phyloP scores from a whole-genome alignment of 805 yeast species.

The Kuraishia piskuri region DNA sequence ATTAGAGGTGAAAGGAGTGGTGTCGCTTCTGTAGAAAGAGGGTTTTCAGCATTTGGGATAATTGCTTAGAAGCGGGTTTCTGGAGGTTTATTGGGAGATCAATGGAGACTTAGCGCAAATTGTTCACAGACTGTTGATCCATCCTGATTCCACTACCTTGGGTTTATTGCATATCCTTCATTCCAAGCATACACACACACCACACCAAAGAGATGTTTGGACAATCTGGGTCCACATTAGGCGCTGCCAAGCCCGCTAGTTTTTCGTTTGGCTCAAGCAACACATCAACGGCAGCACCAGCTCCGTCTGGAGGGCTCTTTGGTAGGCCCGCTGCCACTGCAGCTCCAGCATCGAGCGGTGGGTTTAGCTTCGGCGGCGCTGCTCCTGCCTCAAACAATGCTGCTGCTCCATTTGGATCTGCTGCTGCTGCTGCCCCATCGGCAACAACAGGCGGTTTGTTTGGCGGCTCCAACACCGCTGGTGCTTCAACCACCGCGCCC shows the following conservation, averaged over 20 bases:
- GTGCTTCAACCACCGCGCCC: slow-evolving; percentile 1
- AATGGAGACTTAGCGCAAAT: no score
- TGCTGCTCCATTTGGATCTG: slow-evolving; percentile 28
- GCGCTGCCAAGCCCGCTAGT: slow-evolving; percentile 1
- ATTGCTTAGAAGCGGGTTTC: no score
- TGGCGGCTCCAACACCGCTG: slow-evolving; percentile 18
- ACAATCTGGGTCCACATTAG: not conserved
- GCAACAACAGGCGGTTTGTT: slow-evolving; percentile 26
- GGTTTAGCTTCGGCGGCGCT: slow-evolving; percentile 9
- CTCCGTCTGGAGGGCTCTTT: slow-evolving; percentile 11
- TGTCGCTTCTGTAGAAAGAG: no score
- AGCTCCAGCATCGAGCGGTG: slow-evolving; percentile 7
- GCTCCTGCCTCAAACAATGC: slow-evolving; percentile 9
- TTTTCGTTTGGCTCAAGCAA: slow-evolving; percentile 1
- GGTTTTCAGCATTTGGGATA: no score
- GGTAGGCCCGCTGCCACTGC: slow-evolving; percentile 10
- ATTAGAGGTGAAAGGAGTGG: no score
- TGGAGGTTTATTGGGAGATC: no score
- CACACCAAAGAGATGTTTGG: not conserved
- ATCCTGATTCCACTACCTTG: not conserved
- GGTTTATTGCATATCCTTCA: not conserved
- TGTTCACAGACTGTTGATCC: not conserved
- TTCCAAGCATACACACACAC: not conserved
- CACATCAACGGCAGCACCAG: slow-evolving; percentile 4
- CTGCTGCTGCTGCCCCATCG: slow-evolving; percentile 13